Conservation (phyloP, 495 filamentous ascomycete species). For the Hyphodiscus hymeniophilus region DNA sequence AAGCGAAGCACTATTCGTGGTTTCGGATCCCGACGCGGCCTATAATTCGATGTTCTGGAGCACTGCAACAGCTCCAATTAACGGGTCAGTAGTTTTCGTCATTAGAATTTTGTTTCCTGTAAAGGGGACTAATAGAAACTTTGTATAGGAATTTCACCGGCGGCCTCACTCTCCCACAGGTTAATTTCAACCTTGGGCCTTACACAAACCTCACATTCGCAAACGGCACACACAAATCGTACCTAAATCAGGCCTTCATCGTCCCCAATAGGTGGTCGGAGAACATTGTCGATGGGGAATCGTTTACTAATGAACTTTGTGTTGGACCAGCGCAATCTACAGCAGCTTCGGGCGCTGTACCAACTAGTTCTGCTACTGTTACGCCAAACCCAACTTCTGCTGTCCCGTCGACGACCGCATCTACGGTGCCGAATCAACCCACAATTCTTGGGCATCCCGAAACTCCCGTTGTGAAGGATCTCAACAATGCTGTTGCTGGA, state of each 20-base stretch:
- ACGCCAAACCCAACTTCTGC: neutral
- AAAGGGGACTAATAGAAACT: neutral
- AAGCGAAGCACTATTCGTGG: constrained; percentile 20
- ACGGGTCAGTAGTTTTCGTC: constrained; percentile 23
- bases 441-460: constrained; percentile 1
- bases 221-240: constrained; percentile 26
- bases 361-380: neutral
- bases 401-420: neutral
- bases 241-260: constrained; percentile 27
- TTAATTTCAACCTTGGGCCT: constrained; percentile 25
- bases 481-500: constrained; percentile 17
- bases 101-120: too few species aligned
- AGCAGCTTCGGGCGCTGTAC: neutral
- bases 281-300: constrained; percentile 27
- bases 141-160: neutral
- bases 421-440: neutral
- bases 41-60: constrained; percentile 34
- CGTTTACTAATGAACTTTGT: constrained; percentile 28
- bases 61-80: constrained; percentile 23
- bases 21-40: constrained; percentile 30
- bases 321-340: constrained; percentile 16
- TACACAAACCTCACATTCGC: constrained; percentile 29
- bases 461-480: neutral
- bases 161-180: neutral
- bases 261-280: constrained; percentile 6